These are phyloP conservation scores for Phytopythium chamaehyphon DNA, from an alignment of 352 stramenopile species.

Conservation along the genomic window DNA sequence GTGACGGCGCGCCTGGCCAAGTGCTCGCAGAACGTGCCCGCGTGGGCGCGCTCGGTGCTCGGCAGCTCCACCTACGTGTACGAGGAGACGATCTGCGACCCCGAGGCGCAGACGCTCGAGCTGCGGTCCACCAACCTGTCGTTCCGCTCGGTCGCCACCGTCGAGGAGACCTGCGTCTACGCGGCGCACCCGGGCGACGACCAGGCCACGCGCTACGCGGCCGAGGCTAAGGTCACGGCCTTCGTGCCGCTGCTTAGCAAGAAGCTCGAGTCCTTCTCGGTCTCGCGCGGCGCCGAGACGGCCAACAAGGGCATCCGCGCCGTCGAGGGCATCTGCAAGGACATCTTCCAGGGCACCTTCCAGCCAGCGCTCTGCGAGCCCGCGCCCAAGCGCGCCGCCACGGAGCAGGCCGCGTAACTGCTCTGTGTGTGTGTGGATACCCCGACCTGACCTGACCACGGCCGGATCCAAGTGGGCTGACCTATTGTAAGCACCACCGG, in stretches of 20 bases:
- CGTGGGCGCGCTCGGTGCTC: constrained; percentile 65
- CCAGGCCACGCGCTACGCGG: constrained; percentile 58
- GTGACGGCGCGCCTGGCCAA: constrained; percentile 68
- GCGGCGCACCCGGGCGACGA: constrained; percentile 55
- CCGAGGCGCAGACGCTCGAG: constrained; percentile 52
- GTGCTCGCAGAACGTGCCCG: constrained; percentile 73
- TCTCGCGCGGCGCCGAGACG: constrained; percentile 65
- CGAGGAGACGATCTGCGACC: constrained; percentile 77
- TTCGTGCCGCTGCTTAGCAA: constrained; percentile 79
- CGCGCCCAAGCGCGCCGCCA: background rate
- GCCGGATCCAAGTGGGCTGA: too few species aligned
- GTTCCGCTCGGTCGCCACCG: constrained; percentile 67
- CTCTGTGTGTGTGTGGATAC: too few species aligned
- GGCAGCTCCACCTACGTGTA: constrained; percentile 77
- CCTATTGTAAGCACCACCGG: background rate
- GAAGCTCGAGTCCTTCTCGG: constrained; percentile 81
- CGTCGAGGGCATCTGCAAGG: constrained; percentile 77
- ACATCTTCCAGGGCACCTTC: constrained; percentile 85
- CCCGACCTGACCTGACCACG: too few species aligned
- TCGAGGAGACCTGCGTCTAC: constrained; percentile 86
- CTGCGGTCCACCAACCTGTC: constrained; percentile 83
- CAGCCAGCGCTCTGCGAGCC: constrained; percentile 59
- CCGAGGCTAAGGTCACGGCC: constrained; percentile 73
- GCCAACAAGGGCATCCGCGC: constrained; percentile 76
- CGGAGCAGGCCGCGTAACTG: background rate